Percentiles rank a stretch among this genome's conserved stretches.
Conservation (phyloP, 1,284 basidiomycete genomes). For the Xerocomus nothofagi region DNA sequence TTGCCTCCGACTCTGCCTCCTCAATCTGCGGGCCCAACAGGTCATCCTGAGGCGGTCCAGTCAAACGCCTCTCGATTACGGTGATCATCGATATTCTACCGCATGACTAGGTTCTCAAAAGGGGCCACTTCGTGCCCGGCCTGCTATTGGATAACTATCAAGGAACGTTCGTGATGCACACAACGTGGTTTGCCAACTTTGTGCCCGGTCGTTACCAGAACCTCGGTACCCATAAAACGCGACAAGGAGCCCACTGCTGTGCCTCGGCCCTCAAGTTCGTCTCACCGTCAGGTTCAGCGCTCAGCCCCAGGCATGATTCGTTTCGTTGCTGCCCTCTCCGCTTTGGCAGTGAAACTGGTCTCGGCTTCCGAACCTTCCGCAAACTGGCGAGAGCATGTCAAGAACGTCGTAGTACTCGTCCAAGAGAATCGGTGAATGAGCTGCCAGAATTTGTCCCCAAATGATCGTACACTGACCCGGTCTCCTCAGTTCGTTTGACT, state of each 20-base stretch:
- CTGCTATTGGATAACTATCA: constrained; percentile 16
- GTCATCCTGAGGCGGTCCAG: too few relatives aligned
- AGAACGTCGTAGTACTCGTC: constrained; percentile 30
- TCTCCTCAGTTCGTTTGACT: constrained; percentile 25
- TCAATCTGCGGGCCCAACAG: too few relatives aligned
- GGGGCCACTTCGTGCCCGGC: neutral
- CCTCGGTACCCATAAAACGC: constrained; percentile 14
- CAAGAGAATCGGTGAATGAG: constrained; percentile 28
- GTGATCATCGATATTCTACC: too few relatives aligned
- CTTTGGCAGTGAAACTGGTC: constrained; percentile 2
- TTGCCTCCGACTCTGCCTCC: too few relatives aligned
- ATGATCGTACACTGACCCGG: neutral
- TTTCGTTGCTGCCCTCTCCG: constrained; percentile 6
- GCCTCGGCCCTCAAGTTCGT: neutral
- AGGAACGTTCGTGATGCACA: constrained; percentile 12
- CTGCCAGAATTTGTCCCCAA: neutral
- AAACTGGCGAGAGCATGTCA: constrained; percentile 26
- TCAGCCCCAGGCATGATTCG: constrained; percentile 15
- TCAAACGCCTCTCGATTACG: too few relatives aligned
- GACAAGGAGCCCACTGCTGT: constrained; percentile 1
- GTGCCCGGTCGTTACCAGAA: neutral
- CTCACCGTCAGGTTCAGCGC: too few relatives aligned
- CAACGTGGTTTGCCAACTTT: neutral
- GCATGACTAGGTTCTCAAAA: too few relatives aligned
- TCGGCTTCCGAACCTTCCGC: constrained; percentile 5